Evolutionary conservation across 73 alveolate species (phyloP).

Genomic region (Tetrahymena borealis): DNA sequence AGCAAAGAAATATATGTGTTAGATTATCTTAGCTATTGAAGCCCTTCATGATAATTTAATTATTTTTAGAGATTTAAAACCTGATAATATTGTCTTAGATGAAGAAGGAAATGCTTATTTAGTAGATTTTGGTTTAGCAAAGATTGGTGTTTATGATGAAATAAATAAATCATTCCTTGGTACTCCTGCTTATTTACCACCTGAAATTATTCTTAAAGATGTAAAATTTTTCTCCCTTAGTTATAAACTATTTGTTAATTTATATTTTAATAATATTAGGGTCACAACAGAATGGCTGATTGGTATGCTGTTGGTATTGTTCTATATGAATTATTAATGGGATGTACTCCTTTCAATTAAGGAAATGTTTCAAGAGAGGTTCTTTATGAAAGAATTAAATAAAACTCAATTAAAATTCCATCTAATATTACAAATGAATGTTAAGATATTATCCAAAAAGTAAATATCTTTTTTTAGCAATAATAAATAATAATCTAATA

Average conservation of each 20-base stretch:
- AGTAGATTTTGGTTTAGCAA: conserved; percentile 88
- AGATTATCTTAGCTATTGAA: conserved; percentile 80
- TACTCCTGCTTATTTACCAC: conserved; percentile 87
- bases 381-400: conserved; percentile 81
- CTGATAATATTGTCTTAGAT: conserved; percentile 90
- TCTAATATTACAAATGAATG: conserved; percentile 66
- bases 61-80: conserved; percentile 88
- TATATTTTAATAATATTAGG: conserved; percentile 17
- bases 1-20: conserved; percentile 76
- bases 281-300: conserved; percentile 92
- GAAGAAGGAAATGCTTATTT: conserved; percentile 89
- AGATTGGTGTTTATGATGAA: conserved; percentile 70
- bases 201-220: conserved; percentile 75
- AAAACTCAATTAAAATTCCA: conserved; percentile 81
- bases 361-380: conserved; percentile 67
- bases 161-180: conserved; percentile 82
- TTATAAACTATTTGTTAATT: conserved; percentile 31
- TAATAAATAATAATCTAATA: conserved; percentile 20
- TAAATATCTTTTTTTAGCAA: conserved; percentile 32
- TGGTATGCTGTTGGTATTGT: conserved; percentile 93
- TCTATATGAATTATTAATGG: conserved; percentile 86
- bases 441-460: conserved; percentile 58
- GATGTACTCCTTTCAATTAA: conserved; percentile 80
- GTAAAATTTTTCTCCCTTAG: conserved; percentile 3
- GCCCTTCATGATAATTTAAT: conserved; percentile 80